Conservation (phyloP, 352 stramenopile genomes). For the Pythium grandisporangium region DNA sequence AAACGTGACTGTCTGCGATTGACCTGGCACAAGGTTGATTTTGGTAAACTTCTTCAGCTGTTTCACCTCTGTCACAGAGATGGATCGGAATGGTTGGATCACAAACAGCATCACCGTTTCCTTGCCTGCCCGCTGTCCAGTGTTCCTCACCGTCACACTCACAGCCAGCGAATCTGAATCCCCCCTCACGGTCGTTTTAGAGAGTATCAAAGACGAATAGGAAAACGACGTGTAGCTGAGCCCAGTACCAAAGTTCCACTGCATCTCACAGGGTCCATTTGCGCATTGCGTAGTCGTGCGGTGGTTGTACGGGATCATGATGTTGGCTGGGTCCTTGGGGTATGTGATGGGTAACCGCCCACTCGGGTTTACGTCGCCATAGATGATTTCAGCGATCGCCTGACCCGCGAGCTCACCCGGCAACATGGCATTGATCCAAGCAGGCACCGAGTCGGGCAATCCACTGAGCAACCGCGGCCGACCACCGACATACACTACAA, state of each 20-base stretch:
- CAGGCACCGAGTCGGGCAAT: slow-evolving; percentile 40
- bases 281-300: slow-evolving; percentile 26
- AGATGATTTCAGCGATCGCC: slow-evolving; percentile 72
- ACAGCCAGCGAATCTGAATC: slow-evolving; percentile 21
- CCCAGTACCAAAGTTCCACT: slow-evolving; percentile 60
- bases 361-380: slow-evolving; percentile 65
- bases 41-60: slow-evolving; percentile 76
- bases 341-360: slow-evolving; percentile 78
- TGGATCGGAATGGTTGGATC: slow-evolving; percentile 42
- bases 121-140: slow-evolving; percentile 37
- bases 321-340: slow-evolving; percentile 22
- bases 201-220: slow-evolving; percentile 36
- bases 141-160: slow-evolving; percentile 67
- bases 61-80: slow-evolving; percentile 71
- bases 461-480: slow-evolving; percentile 63
- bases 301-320: slow-evolving; percentile 23
- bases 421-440: slow-evolving; percentile 76
- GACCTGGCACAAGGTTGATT: slow-evolving; percentile 38
- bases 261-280: slow-evolving; percentile 32
- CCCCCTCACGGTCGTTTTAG: slow-evolving; percentile 19
- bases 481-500: slow-evolving; percentile 72
- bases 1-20: slow-evolving; percentile 28
- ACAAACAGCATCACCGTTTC: slow-evolving; percentile 78
- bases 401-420: slow-evolving; percentile 68
- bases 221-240: slow-evolving; percentile 65